Conservation (phyloP, 371 early-diverging fungal genomes). For the Spraguea lophii region DNA sequence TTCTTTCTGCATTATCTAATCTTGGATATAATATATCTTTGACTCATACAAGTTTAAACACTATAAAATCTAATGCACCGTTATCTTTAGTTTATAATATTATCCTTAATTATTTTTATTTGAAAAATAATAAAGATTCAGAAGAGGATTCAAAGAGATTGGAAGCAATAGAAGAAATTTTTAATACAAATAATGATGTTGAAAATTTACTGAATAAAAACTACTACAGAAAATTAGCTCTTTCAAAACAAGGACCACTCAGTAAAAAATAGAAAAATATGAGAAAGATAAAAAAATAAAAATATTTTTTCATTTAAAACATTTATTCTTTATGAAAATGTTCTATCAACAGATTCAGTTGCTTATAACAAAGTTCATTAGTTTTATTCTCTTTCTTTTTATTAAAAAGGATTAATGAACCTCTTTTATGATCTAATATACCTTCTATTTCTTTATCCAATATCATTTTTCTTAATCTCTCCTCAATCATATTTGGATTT, state of each 20-base stretch:
- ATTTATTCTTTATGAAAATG: too few species aligned
- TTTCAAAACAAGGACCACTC: neutral
- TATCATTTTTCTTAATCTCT: constrained; percentile 46
- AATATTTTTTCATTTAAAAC: too few species aligned
- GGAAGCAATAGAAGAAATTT: too few species aligned
- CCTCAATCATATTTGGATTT: constrained; percentile 34
- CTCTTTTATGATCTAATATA: constrained; percentile 41
- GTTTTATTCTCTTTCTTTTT: constrained; percentile 2
- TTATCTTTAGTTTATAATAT: constrained; percentile 69
- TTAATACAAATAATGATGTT: too few species aligned
- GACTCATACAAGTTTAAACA: constrained; percentile 61
- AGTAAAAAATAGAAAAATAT: too few species aligned
- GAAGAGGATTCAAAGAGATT: neutral
- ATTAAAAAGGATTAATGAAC: constrained; percentile 23
- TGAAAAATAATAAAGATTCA: neutral
- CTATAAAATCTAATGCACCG: constrained; percentile 85
- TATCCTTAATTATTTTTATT: constrained; percentile 43
- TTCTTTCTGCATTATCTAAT: constrained; percentile 64
- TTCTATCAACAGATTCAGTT: too few species aligned
- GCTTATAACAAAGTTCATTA: constrained; percentile 6
- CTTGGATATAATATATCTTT: constrained; percentile 68
- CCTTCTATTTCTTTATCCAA: constrained; percentile 43
- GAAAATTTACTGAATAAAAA: neutral
- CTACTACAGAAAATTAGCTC: neutral
- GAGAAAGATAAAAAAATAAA: too few species aligned